Base-by-base conservation (phyloP, 148 eudicot species). In the Silene latifolia region DNA sequence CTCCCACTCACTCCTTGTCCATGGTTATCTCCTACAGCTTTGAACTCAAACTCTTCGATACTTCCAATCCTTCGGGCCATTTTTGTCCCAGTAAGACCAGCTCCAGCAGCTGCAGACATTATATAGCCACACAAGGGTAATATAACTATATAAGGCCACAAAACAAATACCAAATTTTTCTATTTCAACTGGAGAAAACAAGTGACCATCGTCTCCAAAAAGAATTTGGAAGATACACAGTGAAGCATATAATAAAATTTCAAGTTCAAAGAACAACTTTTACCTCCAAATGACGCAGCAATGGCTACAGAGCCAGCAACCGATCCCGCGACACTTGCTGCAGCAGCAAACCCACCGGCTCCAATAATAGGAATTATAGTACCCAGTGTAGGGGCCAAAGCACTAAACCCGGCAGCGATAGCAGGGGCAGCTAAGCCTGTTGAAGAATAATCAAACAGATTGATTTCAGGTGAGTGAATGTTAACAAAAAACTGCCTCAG, bases 361-460 rank as follows among this genome's bases (percentile, higher is more conserved):
- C 99, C 98, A 81, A 92, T 88, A 47, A 86, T 86, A 61, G 99
- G 99, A 67, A 96, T 82, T 39, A 96, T 74, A 64, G 97, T 89
- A 72, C 98, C 99, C 81, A 96, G 80, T 44, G 99, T 90, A 76
- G 99, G 99, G 39, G 98, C 99, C 81, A 96, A 76, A 56, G 99
- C 99, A 86, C 93, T 71, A 80, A 96, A 89, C 53, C 97, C 99
- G 19, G 98, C 99, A 82, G 99, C 99, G 82, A 96, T 92, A 79
- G 98, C 99, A 78, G 99, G 99, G 67, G 99, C 99, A 75, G 99
- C 99, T 87, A 96, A 84, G 63, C 99, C 99, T 96, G 82, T 85
- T 80, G 23, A 76, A 81, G 46, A 63, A 42, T 35, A 77, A 76
- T 60, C 67, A n/a, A 59, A 72, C 53, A 70, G 21, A 21, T 67